phyloP scores from a whole-genome alignment of 768 basidiomycete genomes.

The Lentinula boryana region DNA sequence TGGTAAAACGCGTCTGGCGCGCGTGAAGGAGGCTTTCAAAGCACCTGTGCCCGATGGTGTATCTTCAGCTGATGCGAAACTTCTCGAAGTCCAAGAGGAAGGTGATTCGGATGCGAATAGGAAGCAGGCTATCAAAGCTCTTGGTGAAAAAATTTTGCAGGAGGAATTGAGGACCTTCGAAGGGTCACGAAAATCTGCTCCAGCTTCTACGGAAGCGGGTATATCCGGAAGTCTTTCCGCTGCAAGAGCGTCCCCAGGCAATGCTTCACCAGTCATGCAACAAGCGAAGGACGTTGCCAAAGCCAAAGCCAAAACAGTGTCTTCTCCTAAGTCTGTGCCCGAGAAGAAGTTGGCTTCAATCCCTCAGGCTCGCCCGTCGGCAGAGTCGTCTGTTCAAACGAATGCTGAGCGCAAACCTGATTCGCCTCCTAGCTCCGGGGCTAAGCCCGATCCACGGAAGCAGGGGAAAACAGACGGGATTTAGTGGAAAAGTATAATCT shows the following conservation, averaged over 20 bases:
- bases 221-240: background rate
- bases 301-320: background rate
- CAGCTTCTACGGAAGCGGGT: background rate
- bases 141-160: background rate
- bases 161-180: background rate
- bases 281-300: background rate
- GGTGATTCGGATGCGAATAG: slow-evolving; percentile 7
- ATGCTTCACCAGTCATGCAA: background rate
- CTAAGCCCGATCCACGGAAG: background rate
- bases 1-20: slow-evolving; percentile 22
- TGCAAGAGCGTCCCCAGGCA: background rate
- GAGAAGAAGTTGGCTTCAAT: background rate
- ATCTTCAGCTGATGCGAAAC: slow-evolving; percentile 22
- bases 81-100: slow-evolving; percentile 30
- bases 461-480: background rate
- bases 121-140: slow-evolving; percentile 2
- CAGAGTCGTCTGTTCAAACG: background rate
- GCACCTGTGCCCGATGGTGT: slow-evolving; percentile 23
- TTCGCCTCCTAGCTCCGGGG: background rate
- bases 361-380: background rate
- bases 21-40: slow-evolving; percentile 10
- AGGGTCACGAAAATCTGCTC: background rate
- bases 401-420: background rate
- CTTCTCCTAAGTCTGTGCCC: background rate
- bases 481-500: background rate